Evolutionary conservation across 208 protist species (phyloP).

Genomic region (Leishmania mexicana): DNA sequence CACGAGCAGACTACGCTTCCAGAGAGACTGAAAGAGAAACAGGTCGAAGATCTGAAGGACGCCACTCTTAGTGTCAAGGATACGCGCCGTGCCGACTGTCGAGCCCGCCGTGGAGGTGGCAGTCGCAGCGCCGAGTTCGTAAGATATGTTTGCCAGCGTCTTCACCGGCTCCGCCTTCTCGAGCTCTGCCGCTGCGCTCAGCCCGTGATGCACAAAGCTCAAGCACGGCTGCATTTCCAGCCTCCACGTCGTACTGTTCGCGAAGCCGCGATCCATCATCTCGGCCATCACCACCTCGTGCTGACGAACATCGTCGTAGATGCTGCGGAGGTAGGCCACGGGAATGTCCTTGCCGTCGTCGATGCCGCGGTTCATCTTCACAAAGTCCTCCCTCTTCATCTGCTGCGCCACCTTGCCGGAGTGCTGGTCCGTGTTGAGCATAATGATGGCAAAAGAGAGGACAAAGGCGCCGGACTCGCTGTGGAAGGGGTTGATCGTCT

Average conservation of each 20-base stretch:
- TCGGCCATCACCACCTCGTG: constrained; percentile 94
- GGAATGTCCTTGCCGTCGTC: constrained; percentile 94
- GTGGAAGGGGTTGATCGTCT: constrained; percentile 80
- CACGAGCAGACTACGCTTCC: constrained; percentile 54
- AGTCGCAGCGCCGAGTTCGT: background rate
- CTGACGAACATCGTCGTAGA: constrained; percentile 94
- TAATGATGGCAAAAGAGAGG: constrained; percentile 98
- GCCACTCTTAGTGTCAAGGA: background rate
- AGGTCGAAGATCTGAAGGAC: constrained; percentile 30
- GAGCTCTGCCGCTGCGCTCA: background rate
- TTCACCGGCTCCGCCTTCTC: constrained; percentile 12
- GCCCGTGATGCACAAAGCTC: constrained; percentile 23
- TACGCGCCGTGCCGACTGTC: background rate
- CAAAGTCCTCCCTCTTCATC: constrained; percentile 95
- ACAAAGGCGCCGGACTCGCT: constrained; percentile 89
- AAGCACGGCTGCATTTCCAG: constrained; percentile 62
- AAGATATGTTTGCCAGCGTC: constrained; percentile 12
- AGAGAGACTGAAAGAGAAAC: constrained; percentile 60
- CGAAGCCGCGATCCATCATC: constrained; percentile 80
- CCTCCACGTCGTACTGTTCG: constrained; percentile 82
- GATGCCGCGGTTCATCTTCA: constrained; percentile 96
- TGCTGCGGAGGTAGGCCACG: constrained; percentile 76
- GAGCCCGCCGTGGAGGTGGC: background rate
- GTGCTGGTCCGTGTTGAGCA: constrained; percentile 99
- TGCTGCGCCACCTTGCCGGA: constrained; percentile 93